Percentiles rank a stretch among this genome's conserved stretches.
Evolutionary conservation across 805 yeast genomes (phyloP).

Genomic region (Candida peoriensis): DNA sequence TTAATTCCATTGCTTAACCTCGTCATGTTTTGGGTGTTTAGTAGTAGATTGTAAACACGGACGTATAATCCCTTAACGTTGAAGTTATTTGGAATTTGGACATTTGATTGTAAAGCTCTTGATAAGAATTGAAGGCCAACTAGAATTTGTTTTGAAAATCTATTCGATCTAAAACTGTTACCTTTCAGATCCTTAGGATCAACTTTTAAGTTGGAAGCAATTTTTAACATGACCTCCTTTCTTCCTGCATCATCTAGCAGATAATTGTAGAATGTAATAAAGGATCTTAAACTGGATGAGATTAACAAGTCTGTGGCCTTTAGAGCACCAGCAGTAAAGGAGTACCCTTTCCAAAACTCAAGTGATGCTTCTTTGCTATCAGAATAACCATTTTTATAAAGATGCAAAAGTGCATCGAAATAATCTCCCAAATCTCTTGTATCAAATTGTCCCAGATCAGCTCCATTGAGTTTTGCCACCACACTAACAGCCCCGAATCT

Average conservation of each 20-base stretch:
- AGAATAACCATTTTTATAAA: constrained; percentile 16
- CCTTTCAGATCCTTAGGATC: constrained; percentile 6
- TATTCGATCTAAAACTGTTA: constrained; percentile 9
- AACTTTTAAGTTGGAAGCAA: constrained; percentile 26
- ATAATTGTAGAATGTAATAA: constrained; percentile 28
- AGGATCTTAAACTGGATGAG: constrained; percentile 35
- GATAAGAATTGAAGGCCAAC: constrained; percentile 23
- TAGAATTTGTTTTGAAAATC: constrained; percentile 13
- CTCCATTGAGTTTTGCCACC: constrained; percentile 25
- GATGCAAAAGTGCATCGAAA: constrained; percentile 23
- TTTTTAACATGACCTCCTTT: constrained; percentile 15
- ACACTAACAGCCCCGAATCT: constrained; percentile 38
- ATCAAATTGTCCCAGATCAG: constrained; percentile 14
- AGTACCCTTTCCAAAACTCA: constrained; percentile 53
- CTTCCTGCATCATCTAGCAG: constrained; percentile 9
- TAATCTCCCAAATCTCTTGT: constrained; percentile 22
- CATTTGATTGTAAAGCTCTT: constrained; percentile 17
- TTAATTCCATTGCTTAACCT: constrained; percentile 37
- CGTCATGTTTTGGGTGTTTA: constrained; percentile 38
- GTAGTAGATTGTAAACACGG: constrained; percentile 50
- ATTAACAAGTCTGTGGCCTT: constrained; percentile 44
- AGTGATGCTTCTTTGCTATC: constrained; percentile 11
- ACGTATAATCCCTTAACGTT: constrained; percentile 35
- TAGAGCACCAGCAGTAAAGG: constrained; percentile 51
- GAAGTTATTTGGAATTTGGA: constrained; percentile 17